A percentile compares a stretch with the other conserved stretches of the same genome.
These are phyloP conservation scores for Bromus sterilis DNA, from an alignment of 176 grass and related monocot genomes.

Conservation along the genomic window DNA sequence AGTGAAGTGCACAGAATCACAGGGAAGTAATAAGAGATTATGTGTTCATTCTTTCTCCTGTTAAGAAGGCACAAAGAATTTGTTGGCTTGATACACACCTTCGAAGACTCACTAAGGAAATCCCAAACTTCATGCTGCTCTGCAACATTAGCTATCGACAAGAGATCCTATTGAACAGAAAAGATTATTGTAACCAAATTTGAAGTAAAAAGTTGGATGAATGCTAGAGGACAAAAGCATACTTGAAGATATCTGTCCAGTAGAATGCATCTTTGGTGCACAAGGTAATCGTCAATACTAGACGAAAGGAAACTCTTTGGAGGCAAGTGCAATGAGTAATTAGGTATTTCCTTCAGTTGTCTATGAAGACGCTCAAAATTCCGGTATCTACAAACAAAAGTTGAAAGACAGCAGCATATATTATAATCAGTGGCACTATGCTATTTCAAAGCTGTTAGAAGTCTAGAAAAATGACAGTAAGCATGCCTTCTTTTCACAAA, in stretches of 20 bases:
- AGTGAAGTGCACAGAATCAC: constrained; percentile 12
- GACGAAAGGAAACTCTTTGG: constrained; percentile 97
- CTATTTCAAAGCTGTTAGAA: constrained; percentile 19
- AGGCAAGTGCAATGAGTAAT: constrained; percentile 94
- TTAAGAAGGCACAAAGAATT: constrained; percentile 7
- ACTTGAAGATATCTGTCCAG: constrained; percentile 97
- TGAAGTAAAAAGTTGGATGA: constrained; percentile 16
- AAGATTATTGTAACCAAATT: constrained; percentile 23
- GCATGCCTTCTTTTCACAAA: constrained; percentile 99
- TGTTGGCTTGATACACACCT: constrained; percentile 33
- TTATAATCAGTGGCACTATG: background rate
- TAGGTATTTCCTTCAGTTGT: constrained; percentile 92
- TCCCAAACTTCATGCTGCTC: constrained; percentile 99
- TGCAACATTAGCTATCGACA: constrained; percentile 90
- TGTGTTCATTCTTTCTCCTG: background rate
- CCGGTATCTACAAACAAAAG: constrained; percentile 61
- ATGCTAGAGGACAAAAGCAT: constrained; percentile 23
- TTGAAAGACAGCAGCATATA: constrained; percentile 21
- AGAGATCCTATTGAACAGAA: constrained; percentile 58
- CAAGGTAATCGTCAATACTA: constrained; percentile 96
- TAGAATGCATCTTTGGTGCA: constrained; percentile 96
- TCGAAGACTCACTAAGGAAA: constrained; percentile 86
- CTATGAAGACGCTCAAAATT: constrained; percentile 96
- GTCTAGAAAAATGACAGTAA: constrained; percentile 16
- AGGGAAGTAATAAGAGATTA: background rate